Evolutionary conservation across 2,329 filamentous ascomycete species (phyloP), one percentile per base, ranked within the genome.

Genomic region (Colletotrichum kahawae): DNA sequence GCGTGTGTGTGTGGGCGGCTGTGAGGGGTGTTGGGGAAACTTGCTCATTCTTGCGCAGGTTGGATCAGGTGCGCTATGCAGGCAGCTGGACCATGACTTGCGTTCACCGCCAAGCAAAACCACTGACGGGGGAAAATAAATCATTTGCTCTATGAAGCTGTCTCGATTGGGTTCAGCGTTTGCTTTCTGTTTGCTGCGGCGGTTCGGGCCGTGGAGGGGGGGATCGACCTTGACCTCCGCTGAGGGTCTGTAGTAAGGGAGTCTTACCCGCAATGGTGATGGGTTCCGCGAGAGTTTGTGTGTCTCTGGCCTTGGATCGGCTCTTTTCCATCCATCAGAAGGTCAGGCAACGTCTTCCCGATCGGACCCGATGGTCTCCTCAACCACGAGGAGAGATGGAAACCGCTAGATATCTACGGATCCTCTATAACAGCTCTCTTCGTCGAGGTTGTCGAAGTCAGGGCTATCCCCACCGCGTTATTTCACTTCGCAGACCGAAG

Each of bases 1-100:
- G 57, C 29, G n/a, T 10, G 29, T 24, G 21, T n/a, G 57, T 14
- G 27, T 59, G 29, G 18, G 51, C 24, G 16, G 29, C 7, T 51
- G 34, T 38, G 67, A 31, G 56, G 34, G 36, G 65, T 36, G 54
- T 51, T 51, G 9, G 54, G 16, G 18, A 73, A 77, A 77, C 75
- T 77, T 77, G 75, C 75, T 77, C 75, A 76, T 76, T 67, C 72
- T 71, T 64, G 67, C 75, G 68, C 75, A 72, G 54, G n/a, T 9
- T 34, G 29, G 31, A 18, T 36, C 31, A 60, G 29, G 57, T 33
- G 57, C 29, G 18, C 31, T 60, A 13, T 36, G n/a, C 29, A 6
- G 18, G 21, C 0, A 21, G 43, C 43, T 51, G 43, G n/a, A 8
- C 9, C 43, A 51, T 21, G 43, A 13, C n/a, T 21, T 48, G 1